Base-by-base conservation (phyloP, 2,329 filamentous ascomycete genomes). In the Colletotrichum caudatum region DNA sequence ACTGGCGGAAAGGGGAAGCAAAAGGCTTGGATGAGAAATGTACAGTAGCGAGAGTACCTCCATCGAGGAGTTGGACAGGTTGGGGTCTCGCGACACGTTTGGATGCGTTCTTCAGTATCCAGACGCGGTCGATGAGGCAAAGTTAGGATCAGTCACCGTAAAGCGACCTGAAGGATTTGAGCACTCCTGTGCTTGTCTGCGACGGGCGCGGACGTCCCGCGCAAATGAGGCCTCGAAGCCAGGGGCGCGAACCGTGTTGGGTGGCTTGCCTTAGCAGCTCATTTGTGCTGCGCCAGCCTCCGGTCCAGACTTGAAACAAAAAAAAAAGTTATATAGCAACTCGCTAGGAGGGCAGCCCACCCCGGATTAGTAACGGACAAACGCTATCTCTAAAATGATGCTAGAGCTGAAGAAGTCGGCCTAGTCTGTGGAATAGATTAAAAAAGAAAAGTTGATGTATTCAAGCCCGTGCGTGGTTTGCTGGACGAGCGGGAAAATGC, bases 181-280 rank as follows among this genome's bases (percentile, higher is more conserved):
- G 9, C n/a, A 26, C 35, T 12, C 12, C 29, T 8, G 16, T 16
- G n/a, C 35, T 8, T n/a, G 48, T 46, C 46, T 23, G 20, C 46
- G 9, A 51, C 6, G 46, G n/a, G 33, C 46, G 35, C 44, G 58
- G 58, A 61, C 29, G 20, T 57, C 33, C 44, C 26, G 8, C 35
- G 46, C 29, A 58, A 63, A 71, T 54, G 44, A 68, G 46, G 23
- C 33, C 59, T 51, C 33, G 35, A 29, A 35, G 44, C 29, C 58
- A 68, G 58, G 69, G 58, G 64, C 46, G 50, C 35, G 58, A 20
- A 54, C 46, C 50, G 58, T 20, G 64, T 54, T 46, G 64, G 23
- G 58, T 63, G 69, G 64, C 69, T 62, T 64, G 64, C 12, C 11
- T 46, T 59, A 68, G 53, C 37, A 63, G 51, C 46, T 20, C 64